These are phyloP conservation scores for Gossypium thurberi DNA, from an alignment of 345 rosid genomes.

Conservation along the genomic window DNA sequence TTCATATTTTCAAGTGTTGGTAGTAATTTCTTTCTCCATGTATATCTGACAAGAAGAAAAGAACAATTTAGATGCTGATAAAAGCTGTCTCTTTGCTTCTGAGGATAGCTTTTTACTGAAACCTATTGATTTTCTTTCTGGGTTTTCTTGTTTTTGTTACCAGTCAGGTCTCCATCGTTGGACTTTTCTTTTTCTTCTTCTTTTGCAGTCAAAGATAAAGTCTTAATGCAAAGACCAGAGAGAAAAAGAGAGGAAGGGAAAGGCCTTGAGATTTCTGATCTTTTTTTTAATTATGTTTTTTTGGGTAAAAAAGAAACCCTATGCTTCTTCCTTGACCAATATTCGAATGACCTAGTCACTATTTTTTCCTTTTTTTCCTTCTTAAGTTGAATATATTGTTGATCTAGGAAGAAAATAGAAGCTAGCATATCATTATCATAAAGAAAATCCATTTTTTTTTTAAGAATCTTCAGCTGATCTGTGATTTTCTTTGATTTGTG, in stretches of 20 bases:
- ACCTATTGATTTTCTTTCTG: constrained; percentile 18
- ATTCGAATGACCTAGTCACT: background rate
- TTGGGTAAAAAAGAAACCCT: background rate
- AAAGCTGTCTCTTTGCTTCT: constrained; percentile 21
- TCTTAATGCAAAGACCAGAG: constrained; percentile 20
- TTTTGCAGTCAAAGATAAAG: constrained; percentile 43
- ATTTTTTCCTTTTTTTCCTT: background rate
- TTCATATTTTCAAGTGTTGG: background rate
- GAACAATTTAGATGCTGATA: constrained; percentile 24
- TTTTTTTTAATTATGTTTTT: background rate
- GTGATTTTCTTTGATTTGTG: background rate
- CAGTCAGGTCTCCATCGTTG: constrained; percentile 51
- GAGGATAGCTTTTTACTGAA: constrained; percentile 9
- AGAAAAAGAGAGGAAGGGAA: background rate
- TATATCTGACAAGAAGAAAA: constrained; percentile 22
- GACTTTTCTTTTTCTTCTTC: constrained; percentile 25
- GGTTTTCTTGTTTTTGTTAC: constrained; percentile 24
- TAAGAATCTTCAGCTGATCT: constrained; percentile 3
- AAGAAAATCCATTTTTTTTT: constrained; percentile 6
- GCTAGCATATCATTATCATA: background rate
- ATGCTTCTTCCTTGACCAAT: background rate
- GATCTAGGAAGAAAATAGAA: background rate
- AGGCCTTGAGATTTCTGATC: background rate
- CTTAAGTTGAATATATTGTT: background rate
- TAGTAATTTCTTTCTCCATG: constrained; percentile 12